A percentile compares a stretch with the other conserved stretches of the same genome.
These are phyloP conservation scores for Sarocladiaceae sp. DNA, from an alignment of 2,329 filamentous ascomycete species.

Conservation along the genomic window DNA sequence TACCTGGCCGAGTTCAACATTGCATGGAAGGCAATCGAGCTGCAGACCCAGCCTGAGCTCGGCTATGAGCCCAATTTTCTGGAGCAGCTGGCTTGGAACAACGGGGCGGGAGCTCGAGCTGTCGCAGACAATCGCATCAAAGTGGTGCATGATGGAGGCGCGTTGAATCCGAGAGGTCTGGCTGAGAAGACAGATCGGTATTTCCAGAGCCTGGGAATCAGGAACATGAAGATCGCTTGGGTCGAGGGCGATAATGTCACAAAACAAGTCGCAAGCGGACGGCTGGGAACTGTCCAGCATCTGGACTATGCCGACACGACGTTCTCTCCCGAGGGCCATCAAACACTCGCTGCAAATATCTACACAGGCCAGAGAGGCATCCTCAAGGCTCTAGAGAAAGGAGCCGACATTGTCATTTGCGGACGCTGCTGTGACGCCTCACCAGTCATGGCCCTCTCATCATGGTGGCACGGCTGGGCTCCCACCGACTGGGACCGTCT, in stretches of 20 bases:
- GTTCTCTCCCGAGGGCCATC: conserved; percentile 8
- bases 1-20: conserved; percentile 41
- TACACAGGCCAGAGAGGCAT: conserved; percentile 36
- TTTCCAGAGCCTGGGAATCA: conserved; percentile 17
- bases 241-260: conserved; percentile 27
- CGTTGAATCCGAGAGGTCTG: conserved; percentile 24
- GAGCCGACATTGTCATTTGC: conserved; percentile 38
- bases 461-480: conserved; percentile 46
- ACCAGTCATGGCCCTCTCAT: conserved; percentile 45
- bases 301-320: conserved; percentile 13
- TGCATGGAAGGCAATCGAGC: conserved; percentile 28
- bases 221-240: conserved; percentile 25
- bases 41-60: conserved; percentile 20
- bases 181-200: conserved; percentile 17
- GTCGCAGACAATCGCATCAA: conserved; percentile 24
- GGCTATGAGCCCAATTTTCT: conserved; percentile 30
- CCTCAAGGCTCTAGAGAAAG: conserved; percentile 27
- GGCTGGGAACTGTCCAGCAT: conserved; percentile 15
- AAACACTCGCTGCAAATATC: conserved; percentile 36
- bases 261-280: conserved; percentile 12
- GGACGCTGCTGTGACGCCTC: conserved; percentile 38
- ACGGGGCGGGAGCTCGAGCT: conserved; percentile 20
- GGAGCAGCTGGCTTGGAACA: conserved; percentile 31
- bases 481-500: conserved; percentile 37
- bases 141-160: conserved; percentile 28